These are phyloP conservation scores for Carallia pectinifolia DNA, from an alignment of 345 rosid genomes.

Conservation along the genomic window DNA sequence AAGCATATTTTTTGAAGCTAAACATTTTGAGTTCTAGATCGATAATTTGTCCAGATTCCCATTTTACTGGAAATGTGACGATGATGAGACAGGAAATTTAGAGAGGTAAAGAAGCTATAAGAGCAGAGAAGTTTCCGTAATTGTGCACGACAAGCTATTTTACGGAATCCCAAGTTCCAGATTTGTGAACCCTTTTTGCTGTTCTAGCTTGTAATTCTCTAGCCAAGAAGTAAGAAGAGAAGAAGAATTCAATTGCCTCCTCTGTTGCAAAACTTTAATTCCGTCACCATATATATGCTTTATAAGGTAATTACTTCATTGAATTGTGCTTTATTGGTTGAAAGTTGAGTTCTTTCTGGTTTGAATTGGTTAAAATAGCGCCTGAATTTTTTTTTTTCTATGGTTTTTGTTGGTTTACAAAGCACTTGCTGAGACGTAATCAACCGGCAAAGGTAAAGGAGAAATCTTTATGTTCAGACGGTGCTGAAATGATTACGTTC, in stretches of 20 bases:
- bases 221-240: not conserved
- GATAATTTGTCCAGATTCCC: not conserved
- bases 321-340: not conserved
- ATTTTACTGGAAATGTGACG: conserved; percentile 18
- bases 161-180: conserved; percentile 18
- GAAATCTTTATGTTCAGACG: conserved; percentile 2
- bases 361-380: not conserved
- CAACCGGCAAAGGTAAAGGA: not conserved
- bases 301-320: conserved; percentile 29
- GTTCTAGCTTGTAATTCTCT: not conserved
- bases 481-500: conserved; percentile 56
- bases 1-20: not conserved
- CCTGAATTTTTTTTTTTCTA: not conserved
- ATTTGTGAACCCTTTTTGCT: conserved; percentile 7
- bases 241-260: not conserved
- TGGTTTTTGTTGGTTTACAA: conserved; percentile 15
- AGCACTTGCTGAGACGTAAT: conserved; percentile 17
- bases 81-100: not conserved
- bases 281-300: conserved; percentile 6
- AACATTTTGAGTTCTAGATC: conserved; percentile 4
- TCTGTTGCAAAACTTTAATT: conserved; percentile 9
- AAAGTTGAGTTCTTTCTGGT: not conserved
- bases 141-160: conserved; percentile 3
- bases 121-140: not conserved
- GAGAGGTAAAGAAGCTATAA: no score